A percentile compares a stretch with the other conserved stretches of the same genome.
These are phyloP conservation scores for Aphanoascus verrucosus DNA, from an alignment of 2,329 filamentous ascomycete species.

Conservation along the genomic window DNA sequence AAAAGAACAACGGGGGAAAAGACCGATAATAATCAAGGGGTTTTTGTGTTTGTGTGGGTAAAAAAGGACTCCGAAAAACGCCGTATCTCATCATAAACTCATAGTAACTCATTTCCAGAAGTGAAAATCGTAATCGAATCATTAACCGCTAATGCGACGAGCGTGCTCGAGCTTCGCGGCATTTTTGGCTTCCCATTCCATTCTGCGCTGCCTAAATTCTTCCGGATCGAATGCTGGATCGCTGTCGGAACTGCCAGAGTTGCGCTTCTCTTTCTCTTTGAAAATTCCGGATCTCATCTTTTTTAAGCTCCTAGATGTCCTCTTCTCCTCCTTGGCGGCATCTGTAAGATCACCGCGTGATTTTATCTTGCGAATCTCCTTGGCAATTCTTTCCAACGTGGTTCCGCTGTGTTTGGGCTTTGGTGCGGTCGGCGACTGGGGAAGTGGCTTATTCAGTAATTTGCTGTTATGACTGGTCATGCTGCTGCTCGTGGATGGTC, in stretches of 20 bases:
- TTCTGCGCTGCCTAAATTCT: constrained; percentile 38
- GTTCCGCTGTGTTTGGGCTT: constrained; percentile 38
- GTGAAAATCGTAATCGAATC: constrained; percentile 1
- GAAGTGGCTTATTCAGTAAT: constrained; percentile 14
- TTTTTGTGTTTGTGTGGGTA: background rate
- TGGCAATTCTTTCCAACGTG: constrained; percentile 49
- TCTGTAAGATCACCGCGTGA: constrained; percentile 44
- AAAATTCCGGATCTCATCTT: constrained; percentile 29
- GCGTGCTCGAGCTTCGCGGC: constrained; percentile 22
- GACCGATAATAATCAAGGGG: background rate
- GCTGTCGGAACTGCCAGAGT: constrained; percentile 26
- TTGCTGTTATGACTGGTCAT: constrained; percentile 23
- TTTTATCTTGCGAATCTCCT: constrained; percentile 49
- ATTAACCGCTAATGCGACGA: constrained; percentile 9
- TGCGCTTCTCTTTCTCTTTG: constrained; percentile 20
- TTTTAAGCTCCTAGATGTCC: constrained; percentile 22
- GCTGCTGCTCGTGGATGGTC: constrained; percentile 31
- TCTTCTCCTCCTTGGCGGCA: constrained; percentile 22
- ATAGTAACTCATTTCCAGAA: constrained; percentile 7
- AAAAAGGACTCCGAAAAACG: constrained; percentile 9
- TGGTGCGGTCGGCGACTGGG: constrained; percentile 20
- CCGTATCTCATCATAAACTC: constrained; percentile 10
- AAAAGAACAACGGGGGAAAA: background rate
- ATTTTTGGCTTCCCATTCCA: constrained; percentile 39
- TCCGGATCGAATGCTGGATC: constrained; percentile 40